Evolutionary conservation across 2,329 filamentous ascomycete genomes (phyloP).

Genomic region (Calonectria crousiana): DNA sequence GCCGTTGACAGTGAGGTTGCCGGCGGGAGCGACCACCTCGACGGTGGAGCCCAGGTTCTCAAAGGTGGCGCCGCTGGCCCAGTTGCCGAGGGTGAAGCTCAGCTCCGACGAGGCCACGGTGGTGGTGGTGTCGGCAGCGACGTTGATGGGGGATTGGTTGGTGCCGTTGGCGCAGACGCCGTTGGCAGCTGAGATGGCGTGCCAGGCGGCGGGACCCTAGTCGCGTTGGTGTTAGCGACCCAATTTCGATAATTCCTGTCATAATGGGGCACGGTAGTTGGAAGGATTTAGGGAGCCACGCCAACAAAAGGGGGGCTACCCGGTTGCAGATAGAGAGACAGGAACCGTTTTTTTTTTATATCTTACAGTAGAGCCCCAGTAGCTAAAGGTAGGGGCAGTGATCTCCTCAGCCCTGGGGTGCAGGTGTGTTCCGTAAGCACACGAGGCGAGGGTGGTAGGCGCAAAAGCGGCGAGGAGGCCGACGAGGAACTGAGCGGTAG

Average conservation of each 20-base stretch:
- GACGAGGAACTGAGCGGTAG: slow-evolving; percentile 24
- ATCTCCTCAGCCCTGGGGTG: slow-evolving; percentile 47
- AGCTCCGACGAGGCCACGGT: slow-evolving; percentile 47
- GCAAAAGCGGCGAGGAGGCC: slow-evolving; percentile 33
- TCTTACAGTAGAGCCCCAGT: slow-evolving; percentile 50
- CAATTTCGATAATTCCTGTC: neutral
- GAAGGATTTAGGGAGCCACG: neutral
- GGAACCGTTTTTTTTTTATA: too few species aligned
- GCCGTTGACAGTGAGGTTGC: slow-evolving; percentile 56
- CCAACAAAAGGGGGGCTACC: neutral
- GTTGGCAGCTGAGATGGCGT: slow-evolving; percentile 57
- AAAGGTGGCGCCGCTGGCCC: slow-evolving; percentile 54
- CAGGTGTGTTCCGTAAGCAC: slow-evolving; percentile 55
- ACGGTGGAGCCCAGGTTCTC: slow-evolving; percentile 66
- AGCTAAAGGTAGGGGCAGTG: slow-evolving; percentile 53
- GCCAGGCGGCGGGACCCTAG: slow-evolving; percentile 66
- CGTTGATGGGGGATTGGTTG: slow-evolving; percentile 69
- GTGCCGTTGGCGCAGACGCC: slow-evolving; percentile 60
- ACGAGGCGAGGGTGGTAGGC: slow-evolving; percentile 47
- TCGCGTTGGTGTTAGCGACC: neutral
- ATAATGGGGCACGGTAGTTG: neutral
- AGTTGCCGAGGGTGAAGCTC: slow-evolving; percentile 50
- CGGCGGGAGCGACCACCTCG: slow-evolving; percentile 60
- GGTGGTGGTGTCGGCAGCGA: slow-evolving; percentile 50
- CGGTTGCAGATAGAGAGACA: too few species aligned